Percentiles rank a stretch among this genome's conserved stretches.
Evolutionary conservation across 2,329 filamentous ascomycete species (phyloP).

Genomic region (Cercospora canescens): DNA sequence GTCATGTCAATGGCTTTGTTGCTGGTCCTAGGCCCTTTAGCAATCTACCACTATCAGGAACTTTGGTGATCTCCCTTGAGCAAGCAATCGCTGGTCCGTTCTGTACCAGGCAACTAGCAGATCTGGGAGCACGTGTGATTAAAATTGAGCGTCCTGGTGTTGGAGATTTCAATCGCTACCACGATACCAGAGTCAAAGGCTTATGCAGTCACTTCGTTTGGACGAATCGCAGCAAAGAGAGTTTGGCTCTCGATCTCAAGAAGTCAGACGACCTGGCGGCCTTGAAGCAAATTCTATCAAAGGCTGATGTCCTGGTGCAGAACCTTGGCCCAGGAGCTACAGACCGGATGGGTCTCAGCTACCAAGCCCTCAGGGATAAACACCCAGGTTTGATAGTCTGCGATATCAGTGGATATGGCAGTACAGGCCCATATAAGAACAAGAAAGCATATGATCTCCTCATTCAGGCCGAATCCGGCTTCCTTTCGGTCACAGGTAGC

Average conservation of each 20-base stretch:
- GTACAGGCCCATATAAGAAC: slow-evolving; percentile 83
- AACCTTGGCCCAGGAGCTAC: slow-evolving; percentile 90
- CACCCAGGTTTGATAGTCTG: slow-evolving; percentile 88
- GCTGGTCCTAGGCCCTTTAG: not conserved
- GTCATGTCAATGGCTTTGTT: not conserved
- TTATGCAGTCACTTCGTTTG: slow-evolving; percentile 32
- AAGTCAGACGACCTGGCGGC: slow-evolving; percentile 79
- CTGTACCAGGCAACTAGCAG: slow-evolving; percentile 46
- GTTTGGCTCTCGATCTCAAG: slow-evolving; percentile 84
- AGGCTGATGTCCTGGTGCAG: slow-evolving; percentile 90
- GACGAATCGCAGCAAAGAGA: slow-evolving; percentile 89
- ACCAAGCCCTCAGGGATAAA: slow-evolving; percentile 71
- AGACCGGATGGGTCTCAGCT: slow-evolving; percentile 90
- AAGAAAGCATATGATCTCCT: slow-evolving; percentile 98
- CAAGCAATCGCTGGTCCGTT: slow-evolving; percentile 33
- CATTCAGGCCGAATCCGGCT: slow-evolving; percentile 70
- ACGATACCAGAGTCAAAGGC: slow-evolving; percentile 30
- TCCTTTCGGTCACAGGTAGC: slow-evolving; percentile 69
- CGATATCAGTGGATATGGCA: slow-evolving; percentile 93
- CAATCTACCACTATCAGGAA: slow-evolving; percentile 29
- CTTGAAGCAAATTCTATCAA: slow-evolving; percentile 75
- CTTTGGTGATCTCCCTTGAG: slow-evolving; percentile 30
- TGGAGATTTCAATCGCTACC: slow-evolving; percentile 32
- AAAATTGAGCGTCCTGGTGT: slow-evolving; percentile 42
- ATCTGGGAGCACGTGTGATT: slow-evolving; percentile 47